phyloP scores from a whole-genome alignment of 257 asterid genomes.

The Scutellaria baicalensis region DNA sequence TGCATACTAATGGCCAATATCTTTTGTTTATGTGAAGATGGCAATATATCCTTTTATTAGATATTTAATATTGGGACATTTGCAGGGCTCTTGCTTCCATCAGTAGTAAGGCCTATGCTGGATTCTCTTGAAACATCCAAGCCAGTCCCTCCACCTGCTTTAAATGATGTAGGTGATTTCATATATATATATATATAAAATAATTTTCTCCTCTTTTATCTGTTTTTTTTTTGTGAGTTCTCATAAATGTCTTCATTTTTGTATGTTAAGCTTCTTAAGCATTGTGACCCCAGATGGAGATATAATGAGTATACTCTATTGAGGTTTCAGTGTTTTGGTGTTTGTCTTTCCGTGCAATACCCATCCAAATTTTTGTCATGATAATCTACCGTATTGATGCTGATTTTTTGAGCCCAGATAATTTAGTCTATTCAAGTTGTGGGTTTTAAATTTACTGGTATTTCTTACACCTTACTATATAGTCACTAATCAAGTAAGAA shows the following conservation, averaged over 20 bases:
- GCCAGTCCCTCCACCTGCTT: constrained; percentile 64
- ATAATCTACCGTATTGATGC: neutral
- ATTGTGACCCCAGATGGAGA: neutral
- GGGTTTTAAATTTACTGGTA: neutral
- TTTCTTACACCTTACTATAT: neutral
- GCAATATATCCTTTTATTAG: neutral
- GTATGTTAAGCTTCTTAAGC: neutral
- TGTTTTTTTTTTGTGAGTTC: neutral
- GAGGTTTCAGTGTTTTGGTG: neutral
- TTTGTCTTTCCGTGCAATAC: neutral
- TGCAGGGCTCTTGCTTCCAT: constrained; percentile 92
- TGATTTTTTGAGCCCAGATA: neutral
- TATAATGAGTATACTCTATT: neutral
- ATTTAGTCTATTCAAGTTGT: constrained; percentile 22
- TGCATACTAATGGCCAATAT: neutral
- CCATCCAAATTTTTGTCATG: neutral
- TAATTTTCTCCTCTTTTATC: neutral
- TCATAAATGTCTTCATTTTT: neutral
- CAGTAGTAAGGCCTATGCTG: constrained; percentile 89
- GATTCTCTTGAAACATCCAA: constrained; percentile 79
- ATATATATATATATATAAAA: too few relatives aligned
- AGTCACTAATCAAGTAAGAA: neutral
- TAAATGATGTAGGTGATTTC: constrained; percentile 58
- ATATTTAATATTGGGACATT: constrained; percentile 10
- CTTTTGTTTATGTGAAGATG: neutral